Evolutionary conservation across 176 grass and related monocot species (phyloP), one percentile per base, ranked within the genome.

Genomic region (Chloris gayana): DNA sequence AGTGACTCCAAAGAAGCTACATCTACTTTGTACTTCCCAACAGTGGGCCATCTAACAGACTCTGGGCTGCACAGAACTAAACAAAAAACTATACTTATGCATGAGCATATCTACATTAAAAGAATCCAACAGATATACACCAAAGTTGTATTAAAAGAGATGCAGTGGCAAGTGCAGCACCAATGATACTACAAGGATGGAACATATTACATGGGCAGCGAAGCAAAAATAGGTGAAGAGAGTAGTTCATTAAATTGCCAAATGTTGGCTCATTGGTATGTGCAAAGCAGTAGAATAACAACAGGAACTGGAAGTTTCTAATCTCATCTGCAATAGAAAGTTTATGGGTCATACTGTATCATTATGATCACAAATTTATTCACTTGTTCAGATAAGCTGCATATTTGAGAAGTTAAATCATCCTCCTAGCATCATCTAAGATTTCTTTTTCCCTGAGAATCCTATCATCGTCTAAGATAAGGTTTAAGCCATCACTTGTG

Each of bases 11-110:
- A 89, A 70, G 92, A 95, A 67, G 84, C 70, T 38, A 91, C 76
- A 85, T 95, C 88, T 72, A 99, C 92, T 89, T 93, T 99, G 82
- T 95, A 99, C 70, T 90, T 95, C 64, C 96, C 88, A 86, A 93
- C 96, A 69, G 64, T 90, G 80, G 92, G 96, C 96, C 96, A 93
- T 80, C 86, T 88, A 39, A 70, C 39, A 86, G 90, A 91, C 73
- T 95, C 92, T 11, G 82, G 63, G 78, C 96, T 93, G 79, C 72
- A 95, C 74, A 70, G 62, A 22, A 60, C 47, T 41, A 54, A 69
- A 31, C n/a, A n/a, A 89, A 10, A 25, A 71, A 3, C 17, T 26
- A 26, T 53, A 68, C 73, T 25, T 32, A 54, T 44, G 12, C 4
- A 27, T 70, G 5, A n/a, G 12, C 11, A 14, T 9, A 19, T 33